phyloP scores from a whole-genome alignment of 2,329 filamentous ascomycete species.

The Paecilomyces formosus region DNA sequence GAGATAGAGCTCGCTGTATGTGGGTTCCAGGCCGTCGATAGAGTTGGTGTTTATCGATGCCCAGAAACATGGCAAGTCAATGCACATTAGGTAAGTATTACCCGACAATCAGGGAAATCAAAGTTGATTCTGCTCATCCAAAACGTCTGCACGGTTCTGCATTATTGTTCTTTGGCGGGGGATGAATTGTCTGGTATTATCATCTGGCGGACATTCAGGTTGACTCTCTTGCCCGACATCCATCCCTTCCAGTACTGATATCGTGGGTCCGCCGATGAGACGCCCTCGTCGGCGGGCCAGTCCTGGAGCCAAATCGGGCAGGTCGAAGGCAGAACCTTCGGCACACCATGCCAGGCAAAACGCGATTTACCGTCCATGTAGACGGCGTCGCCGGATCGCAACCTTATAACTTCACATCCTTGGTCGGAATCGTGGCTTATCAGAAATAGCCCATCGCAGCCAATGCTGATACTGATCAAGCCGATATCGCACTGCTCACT shows the following conservation, averaged over 20 bases:
- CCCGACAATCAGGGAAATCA: not conserved
- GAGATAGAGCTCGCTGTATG: not conserved
- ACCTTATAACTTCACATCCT: constrained; percentile 46
- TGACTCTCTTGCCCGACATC: constrained; percentile 83
- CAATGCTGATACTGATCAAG: constrained; percentile 77
- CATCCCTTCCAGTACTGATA: constrained; percentile 72
- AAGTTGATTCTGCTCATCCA: not conserved
- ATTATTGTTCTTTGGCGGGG: not conserved
- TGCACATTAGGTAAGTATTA: not conserved
- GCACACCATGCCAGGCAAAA: constrained; percentile 93
- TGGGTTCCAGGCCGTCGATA: not conserved
- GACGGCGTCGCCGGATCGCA: constrained; percentile 80
- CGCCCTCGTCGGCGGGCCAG: constrained; percentile 57
- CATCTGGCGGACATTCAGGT: constrained; percentile 91
- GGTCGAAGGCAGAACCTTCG: constrained; percentile 71
- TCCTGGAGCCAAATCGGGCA: constrained; percentile 67
- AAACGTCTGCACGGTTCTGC: not conserved
- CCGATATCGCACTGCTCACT: constrained; percentile 75
- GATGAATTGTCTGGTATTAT: constrained; percentile 36
- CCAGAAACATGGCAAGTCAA: not conserved
- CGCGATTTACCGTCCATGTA: constrained; percentile 78
- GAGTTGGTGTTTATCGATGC: not conserved
- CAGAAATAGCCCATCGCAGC: constrained; percentile 85
- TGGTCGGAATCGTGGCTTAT: constrained; percentile 56
- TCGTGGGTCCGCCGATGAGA: constrained; percentile 27